Percentiles rank a stretch among this genome's conserved stretches.
Evolutionary conservation across 2,329 filamentous ascomycete genomes (phyloP).

Genomic region (Berkeleyomyces rouxiae): DNA sequence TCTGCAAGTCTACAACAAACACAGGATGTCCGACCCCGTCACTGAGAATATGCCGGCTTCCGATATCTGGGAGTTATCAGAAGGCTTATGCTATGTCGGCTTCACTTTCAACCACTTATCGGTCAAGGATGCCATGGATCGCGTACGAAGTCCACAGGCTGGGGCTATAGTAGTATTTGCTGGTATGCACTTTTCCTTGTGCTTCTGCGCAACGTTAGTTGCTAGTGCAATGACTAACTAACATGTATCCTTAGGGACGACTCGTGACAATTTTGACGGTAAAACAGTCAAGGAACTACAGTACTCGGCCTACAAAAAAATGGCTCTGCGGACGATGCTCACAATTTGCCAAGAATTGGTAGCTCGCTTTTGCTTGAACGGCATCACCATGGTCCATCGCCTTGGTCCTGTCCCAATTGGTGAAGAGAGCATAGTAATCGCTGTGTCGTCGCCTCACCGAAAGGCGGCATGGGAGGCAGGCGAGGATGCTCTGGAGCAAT

Average conservation of each 20-base stretch:
- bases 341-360: constrained; percentile 42
- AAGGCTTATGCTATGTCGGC: constrained; percentile 45
- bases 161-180: constrained; percentile 65
- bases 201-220: constrained; percentile 12
- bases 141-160: constrained; percentile 54
- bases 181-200: constrained; percentile 28
- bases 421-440: constrained; percentile 87
- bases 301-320: constrained; percentile 57
- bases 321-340: constrained; percentile 53
- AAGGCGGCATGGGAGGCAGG: constrained; percentile 74
- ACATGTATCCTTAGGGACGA: constrained; percentile 40
- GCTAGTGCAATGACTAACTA: neutral
- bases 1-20: neutral
- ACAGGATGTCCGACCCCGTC: neutral
- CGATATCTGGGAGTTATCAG: constrained; percentile 25
- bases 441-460: constrained; percentile 68
- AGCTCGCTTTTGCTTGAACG: constrained; percentile 47
- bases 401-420: constrained; percentile 72
- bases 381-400: constrained; percentile 67
- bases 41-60: neutral
- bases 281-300: constrained; percentile 58
- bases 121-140: constrained; percentile 39
- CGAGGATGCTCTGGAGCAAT: constrained; percentile 74
- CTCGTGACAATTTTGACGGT: constrained; percentile 54
- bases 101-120: constrained; percentile 49